These are phyloP conservation scores for Plasmodium cynomolgi DNA, from an alignment of 169 alveolate species.

Conservation along the genomic window DNA sequence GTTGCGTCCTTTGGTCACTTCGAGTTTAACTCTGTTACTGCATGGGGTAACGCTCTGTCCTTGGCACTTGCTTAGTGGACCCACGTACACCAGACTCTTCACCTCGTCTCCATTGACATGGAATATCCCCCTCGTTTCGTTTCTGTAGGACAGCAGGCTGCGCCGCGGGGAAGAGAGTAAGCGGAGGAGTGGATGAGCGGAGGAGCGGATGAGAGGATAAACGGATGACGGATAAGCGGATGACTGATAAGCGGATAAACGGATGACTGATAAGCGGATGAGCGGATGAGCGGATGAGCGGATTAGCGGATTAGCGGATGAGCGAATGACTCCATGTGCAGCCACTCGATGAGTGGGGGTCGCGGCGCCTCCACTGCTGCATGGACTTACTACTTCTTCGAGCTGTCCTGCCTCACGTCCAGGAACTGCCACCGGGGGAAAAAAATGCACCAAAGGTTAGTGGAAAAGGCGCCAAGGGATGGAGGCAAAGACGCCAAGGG, in stretches of 20 bases:
- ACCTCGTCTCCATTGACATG: constrained; percentile 21
- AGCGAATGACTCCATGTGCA: too few species aligned
- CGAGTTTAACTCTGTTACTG: constrained; percentile 2
- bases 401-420: constrained; percentile 11
- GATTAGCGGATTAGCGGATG: neutral
- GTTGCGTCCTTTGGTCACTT: neutral
- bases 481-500: too few species aligned
- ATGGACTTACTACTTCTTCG: constrained; percentile 10
- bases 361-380: neutral
- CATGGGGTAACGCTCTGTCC: constrained; percentile 14
- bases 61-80: constrained; percentile 28
- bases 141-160: constrained; percentile 41
- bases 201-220: neutral
- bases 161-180: neutral
- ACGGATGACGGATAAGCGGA: neutral
- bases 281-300: neutral
- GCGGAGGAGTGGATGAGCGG: neutral
- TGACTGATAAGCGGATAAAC: neutral
- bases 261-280: neutral
- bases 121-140: constrained; percentile 52
- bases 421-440: constrained; percentile 9
- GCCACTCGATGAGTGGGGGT: neutral
- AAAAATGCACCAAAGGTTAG: neutral
- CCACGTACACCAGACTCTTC: constrained; percentile 29
- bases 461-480: neutral